Evolutionary conservation across 2,329 filamentous ascomycete species (phyloP), one percentile per base, ranked within the genome.

Genomic region (Talaromyces marneffei): DNA sequence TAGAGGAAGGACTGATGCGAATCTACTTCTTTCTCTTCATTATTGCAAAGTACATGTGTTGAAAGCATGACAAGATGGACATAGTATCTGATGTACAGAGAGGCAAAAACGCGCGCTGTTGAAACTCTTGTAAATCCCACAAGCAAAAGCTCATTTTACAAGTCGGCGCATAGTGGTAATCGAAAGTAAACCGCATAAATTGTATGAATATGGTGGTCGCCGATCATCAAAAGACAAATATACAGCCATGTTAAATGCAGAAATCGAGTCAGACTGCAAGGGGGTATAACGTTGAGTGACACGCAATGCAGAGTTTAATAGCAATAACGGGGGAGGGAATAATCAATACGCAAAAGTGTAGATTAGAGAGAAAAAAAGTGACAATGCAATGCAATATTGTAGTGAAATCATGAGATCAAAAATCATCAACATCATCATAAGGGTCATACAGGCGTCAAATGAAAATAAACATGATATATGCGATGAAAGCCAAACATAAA

Each of bases 381-480:
- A 56, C 39, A 50, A 63, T 57, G 60, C 60, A 60, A 63, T 63
- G 61, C 61, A 62, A 62, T 55, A 60, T 48, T 44, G 55, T 59
- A 40, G 31, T 44, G 57, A 18, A 57, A 42, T 29, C 23, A 57
- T 48, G 8, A 59, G 31, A 40, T 18, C 18, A 50, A 50, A 59
- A 42, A 57, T 55, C 56, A 62, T 63, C 40, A 56, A 60, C 50
- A 39, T 63, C 50, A 53, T 63, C 61, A 57, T 63, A 53, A 60
- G 27, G 57, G 61, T 63, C 61, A 57, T 63, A 63, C 61, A 63
- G 57, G 57, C 57, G 60, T 63, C 23, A 63, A 55, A 31, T 4
- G 39, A 53, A 53, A 25, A n/a, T n/a, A 29, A 58, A 60, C 57
- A 56, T 63, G 61, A 63, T 29, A 58, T 59, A 55, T 60, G 53